phyloP scores from a whole-genome alignment of 176 grass and related monocot genomes.

The Thinopyrum elongatum region DNA sequence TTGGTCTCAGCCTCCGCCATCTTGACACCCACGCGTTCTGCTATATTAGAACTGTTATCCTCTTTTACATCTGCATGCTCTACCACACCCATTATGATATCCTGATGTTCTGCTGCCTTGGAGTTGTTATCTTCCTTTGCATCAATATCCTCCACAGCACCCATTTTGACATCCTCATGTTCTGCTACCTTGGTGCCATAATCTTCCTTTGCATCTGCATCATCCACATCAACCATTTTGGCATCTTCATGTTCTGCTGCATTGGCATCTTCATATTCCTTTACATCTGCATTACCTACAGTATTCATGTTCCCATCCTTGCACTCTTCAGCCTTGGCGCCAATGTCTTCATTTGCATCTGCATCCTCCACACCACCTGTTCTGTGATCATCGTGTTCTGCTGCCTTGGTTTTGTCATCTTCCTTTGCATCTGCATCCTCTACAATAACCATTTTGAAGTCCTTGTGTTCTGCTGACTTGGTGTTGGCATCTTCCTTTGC shows the following conservation, averaged over 20 bases:
- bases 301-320: constrained; percentile 23
- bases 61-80: constrained; percentile 3
- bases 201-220: constrained; percentile 21
- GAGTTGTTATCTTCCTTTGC: constrained; percentile 13
- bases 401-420: not conserved
- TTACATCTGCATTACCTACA: constrained; percentile 13
- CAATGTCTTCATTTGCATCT: constrained; percentile 14
- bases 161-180: constrained; percentile 33
- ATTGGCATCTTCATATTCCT: constrained; percentile 26
- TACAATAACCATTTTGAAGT: not conserved
- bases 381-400: not conserved
- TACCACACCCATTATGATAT: not conserved
- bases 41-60: not conserved
- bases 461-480: constrained; percentile 4
- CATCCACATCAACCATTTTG: constrained; percentile 22
- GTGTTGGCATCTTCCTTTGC: not conserved
- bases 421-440: constrained; percentile 1
- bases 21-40: not conserved
- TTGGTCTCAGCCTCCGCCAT: constrained; percentile 23
- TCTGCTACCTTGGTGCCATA: constrained; percentile 7
- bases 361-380: constrained; percentile 2
- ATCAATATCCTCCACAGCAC: not conserved
- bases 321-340: not conserved
- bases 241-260: constrained; percentile 18
- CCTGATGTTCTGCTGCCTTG: constrained; percentile 2